These are phyloP conservation scores for Botrytis medusae DNA, from an alignment of 2,329 filamentous ascomycete species.

Conservation along the genomic window DNA sequence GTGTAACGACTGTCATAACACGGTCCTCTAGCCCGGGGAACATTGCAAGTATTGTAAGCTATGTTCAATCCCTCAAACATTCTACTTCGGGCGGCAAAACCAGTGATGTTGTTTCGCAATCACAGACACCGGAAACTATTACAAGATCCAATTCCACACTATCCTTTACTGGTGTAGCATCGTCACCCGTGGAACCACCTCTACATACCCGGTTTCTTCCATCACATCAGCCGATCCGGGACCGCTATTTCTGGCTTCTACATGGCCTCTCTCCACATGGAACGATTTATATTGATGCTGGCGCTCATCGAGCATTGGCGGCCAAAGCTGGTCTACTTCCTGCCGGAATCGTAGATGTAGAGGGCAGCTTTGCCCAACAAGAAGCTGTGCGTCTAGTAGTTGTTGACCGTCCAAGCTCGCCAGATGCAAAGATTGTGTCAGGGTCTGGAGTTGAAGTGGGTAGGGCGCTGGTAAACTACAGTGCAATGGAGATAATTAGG, in stretches of 20 bases:
- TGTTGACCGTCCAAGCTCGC: slow-evolving; percentile 55
- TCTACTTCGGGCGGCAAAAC: slow-evolving; percentile 26
- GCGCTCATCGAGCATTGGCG: slow-evolving; percentile 75
- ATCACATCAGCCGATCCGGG: slow-evolving; percentile 78
- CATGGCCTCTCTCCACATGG: slow-evolving; percentile 90
- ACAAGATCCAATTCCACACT: slow-evolving; percentile 23
- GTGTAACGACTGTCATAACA: slow-evolving; percentile 94
- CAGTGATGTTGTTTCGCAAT: slow-evolving; percentile 25
- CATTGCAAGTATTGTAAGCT: slow-evolving; percentile 79
- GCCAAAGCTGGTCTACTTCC: slow-evolving; percentile 86
- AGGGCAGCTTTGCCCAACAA: slow-evolving; percentile 85
- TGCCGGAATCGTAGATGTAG: slow-evolving; percentile 85
- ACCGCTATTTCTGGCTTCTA: slow-evolving; percentile 95
- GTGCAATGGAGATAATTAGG: slow-evolving; percentile 74
- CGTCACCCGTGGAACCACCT: slow-evolving; percentile 49
- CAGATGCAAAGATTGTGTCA: slow-evolving; percentile 50
- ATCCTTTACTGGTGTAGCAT: slow-evolving; percentile 22
- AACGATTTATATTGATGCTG: slow-evolving; percentile 88
- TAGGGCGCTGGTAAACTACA: slow-evolving; percentile 88
- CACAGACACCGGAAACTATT: slow-evolving; percentile 27
- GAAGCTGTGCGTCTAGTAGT: slow-evolving; percentile 88
- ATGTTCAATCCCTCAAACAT: slow-evolving; percentile 65
- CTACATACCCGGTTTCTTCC: slow-evolving; percentile 93
- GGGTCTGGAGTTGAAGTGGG: slow-evolving; percentile 71
- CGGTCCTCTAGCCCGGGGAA: slow-evolving; percentile 92